Base-by-base conservation (phyloP, 257 asterid species). In the Prunella vulgaris region DNA sequence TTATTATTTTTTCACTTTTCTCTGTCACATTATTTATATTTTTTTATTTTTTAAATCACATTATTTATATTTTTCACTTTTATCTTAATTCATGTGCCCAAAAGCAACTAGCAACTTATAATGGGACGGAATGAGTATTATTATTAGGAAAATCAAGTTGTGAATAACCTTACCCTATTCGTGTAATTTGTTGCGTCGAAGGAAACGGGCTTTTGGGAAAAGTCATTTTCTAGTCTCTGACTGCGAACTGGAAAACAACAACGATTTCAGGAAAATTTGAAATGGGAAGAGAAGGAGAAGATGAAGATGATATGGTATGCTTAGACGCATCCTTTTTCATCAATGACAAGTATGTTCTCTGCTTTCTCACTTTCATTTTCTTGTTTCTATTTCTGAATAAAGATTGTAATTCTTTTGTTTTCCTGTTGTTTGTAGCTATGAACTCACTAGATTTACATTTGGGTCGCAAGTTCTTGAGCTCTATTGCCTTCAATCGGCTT, bases 281-380 rank as follows among this genome's bases (percentile, higher is more conserved):
- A 46, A n/a, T 7, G 24, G 58, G 46, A 66, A 73, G 69, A 84
- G 79, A 38, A 28, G 61, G 72, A 66, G 63, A 46, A 10, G 79
- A 24, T 46, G 96, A 88, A 0, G 87, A 89, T 14, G 95, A 92
- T 20, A 77, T 85, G 13, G 87, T 92, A 37, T 83, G 93, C 79
- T 83, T 92, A 65, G 95, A 89, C 44, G 82, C 56, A 76, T 92
- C 97, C 59, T 92, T 92, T 85, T 92, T 92, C 83, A 76, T 92
- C 76, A 86, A 92, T 68, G 94, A 87, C 77, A 72, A 87, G 97
- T 90, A 80, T 44, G 90, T 82, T 72, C 40, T 32, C 5, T 17
- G 22, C 60, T 40, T 17, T 15, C 52, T 20, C 15, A 2, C 14
- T 49, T 69, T 3, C 28, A 14, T 52, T 13, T 66, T 49, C 44